These are phyloP conservation scores for Thielaviopsis euricoi DNA, from an alignment of 2,329 filamentous ascomycete genomes.

Conservation along the genomic window DNA sequence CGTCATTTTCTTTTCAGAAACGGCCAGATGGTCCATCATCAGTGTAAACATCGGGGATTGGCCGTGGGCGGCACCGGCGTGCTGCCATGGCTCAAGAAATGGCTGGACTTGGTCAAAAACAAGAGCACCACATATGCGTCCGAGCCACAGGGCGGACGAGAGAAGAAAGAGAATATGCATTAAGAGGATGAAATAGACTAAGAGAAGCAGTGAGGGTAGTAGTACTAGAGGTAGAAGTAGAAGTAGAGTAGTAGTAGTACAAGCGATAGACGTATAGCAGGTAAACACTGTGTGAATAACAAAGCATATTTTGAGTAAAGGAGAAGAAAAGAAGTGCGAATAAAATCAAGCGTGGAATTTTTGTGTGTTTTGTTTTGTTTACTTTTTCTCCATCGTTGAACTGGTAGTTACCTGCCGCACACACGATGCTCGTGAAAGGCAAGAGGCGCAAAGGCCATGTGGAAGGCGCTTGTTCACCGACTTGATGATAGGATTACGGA, in stretches of 20 bases:
- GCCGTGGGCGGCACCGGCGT: background rate
- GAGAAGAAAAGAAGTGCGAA: background rate
- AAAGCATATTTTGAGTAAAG: background rate
- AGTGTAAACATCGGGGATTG: conserved; percentile 2
- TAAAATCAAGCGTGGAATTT: background rate
- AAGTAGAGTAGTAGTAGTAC: no score
- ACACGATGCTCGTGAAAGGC: no score
- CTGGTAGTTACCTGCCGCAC: no score
- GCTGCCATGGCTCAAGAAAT: background rate
- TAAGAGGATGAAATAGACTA: background rate
- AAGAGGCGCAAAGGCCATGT: no score
- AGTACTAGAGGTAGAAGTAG: no score
- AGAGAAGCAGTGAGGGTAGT: background rate
- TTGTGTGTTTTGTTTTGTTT: no score
- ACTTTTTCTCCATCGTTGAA: no score
- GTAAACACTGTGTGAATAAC: background rate
- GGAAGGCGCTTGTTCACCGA: no score
- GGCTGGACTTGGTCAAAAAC: conserved; percentile 5
- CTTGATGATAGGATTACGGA: background rate
- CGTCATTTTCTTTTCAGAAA: background rate
- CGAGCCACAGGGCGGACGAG: background rate
- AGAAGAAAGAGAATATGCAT: background rate
- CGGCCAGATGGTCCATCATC: conserved; percentile 1
- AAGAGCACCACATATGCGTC: background rate
- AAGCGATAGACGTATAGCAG: background rate